Conservation (phyloP, 2,329 filamentous ascomycete species). For the Alternaria infectoria region DNA sequence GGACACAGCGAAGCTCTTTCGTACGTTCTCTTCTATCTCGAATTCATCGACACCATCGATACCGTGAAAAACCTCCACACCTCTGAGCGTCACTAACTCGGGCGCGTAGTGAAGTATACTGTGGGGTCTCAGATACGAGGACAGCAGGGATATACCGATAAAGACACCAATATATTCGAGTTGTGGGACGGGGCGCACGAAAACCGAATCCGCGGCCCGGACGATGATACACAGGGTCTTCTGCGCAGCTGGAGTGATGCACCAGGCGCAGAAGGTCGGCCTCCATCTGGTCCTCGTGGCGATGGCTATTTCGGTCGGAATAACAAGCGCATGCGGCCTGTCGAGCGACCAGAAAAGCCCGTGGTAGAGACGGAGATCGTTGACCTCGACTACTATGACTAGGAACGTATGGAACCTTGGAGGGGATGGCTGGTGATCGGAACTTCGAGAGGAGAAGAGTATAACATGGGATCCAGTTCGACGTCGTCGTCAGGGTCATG, state of each 20-base stretch:
- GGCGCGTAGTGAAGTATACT: constrained; percentile 19
- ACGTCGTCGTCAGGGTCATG: not conserved
- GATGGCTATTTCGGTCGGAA: not conserved
- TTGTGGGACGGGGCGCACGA: constrained; percentile 1
- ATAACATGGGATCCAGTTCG: not conserved
- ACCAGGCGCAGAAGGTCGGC: not conserved
- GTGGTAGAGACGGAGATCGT: not conserved
- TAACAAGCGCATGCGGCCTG: not conserved
- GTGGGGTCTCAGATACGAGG: constrained; percentile 24
- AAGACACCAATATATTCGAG: constrained; percentile 8
- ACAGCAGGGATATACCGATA: constrained; percentile 21
- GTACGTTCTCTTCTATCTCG: constrained; percentile 12
- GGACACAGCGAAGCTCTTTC: constrained; percentile 28
- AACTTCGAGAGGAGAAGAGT: not conserved
- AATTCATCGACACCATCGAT: too few relatives aligned
- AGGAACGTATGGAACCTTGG: not conserved
- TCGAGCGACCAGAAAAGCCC: not conserved
- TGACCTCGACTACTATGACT: not conserved
- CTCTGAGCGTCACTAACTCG: not conserved
- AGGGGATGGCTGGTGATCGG: not conserved
- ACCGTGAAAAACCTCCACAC: too few relatives aligned
- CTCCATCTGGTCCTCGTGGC: not conserved
- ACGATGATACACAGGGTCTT: constrained; percentile 21
- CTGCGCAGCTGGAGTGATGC: not conserved
- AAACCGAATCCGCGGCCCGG: not conserved